These are phyloP conservation scores for Irpex rosettiformis DNA, from an alignment of 1,284 basidiomycete species.

Conservation along the genomic window DNA sequence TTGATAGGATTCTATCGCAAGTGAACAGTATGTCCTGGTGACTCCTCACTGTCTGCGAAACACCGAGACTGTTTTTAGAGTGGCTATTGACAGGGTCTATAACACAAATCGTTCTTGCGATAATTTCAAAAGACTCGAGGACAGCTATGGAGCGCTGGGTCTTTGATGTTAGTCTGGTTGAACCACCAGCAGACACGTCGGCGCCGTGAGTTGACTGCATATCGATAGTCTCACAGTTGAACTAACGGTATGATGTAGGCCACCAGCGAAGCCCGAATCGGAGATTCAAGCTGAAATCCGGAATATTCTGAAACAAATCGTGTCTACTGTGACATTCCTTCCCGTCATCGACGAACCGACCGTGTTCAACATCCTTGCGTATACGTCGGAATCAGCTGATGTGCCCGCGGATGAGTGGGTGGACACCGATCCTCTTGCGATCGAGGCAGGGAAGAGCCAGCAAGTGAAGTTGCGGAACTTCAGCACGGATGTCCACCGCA, in stretches of 20 bases:
- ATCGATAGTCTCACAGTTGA: background rate
- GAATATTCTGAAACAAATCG: constrained; percentile 98
- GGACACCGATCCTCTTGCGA: constrained; percentile 92
- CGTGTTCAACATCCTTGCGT: constrained; percentile 93
- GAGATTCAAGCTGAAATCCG: constrained; percentile 98
- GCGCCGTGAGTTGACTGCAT: constrained; percentile 41
- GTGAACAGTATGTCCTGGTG: constrained; percentile 62
- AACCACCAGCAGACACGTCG: constrained; percentile 44
- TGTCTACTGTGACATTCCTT: constrained; percentile 92
- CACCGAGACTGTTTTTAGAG: no score
- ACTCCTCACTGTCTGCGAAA: background rate
- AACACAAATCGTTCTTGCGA: constrained; percentile 91
- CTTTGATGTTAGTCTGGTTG: constrained; percentile 88
- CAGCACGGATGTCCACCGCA: constrained; percentile 86
- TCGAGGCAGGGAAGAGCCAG: constrained; percentile 94
- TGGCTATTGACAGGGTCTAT: constrained; percentile 92
- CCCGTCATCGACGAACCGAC: constrained; percentile 95
- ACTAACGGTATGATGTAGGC: constrained; percentile 28
- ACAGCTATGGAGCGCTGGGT: constrained; percentile 97
- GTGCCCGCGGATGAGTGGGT: constrained; percentile 91
- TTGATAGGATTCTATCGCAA: constrained; percentile 78
- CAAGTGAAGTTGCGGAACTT: constrained; percentile 92
- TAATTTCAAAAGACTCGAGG: constrained; percentile 92
- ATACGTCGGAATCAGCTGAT: constrained; percentile 85
- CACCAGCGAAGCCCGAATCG: constrained; percentile 71